Base-by-base conservation (phyloP, 441 rosid genomes). In the Adansonia madagascariensis region DNA sequence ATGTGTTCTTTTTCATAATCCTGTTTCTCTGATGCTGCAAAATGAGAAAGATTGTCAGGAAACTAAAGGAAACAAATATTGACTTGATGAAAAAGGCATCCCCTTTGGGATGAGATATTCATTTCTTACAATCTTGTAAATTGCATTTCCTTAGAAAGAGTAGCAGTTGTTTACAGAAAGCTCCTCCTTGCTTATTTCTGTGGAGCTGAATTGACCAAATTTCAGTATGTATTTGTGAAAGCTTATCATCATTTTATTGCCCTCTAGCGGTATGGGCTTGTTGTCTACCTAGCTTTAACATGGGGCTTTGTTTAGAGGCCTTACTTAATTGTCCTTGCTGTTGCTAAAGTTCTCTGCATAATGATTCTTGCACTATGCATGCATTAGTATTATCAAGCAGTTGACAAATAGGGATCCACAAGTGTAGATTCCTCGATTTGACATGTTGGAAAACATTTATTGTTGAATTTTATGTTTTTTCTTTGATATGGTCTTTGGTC, bases 401-500 rank as follows among this genome's bases (percentile, higher is more conserved):
- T 56, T 56, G 75, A 22, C 75, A 55, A 12, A 72, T 39, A 55
- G 44, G 12, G 59, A 69, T 70, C 24, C 39, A 15, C 24, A 52
- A 71, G 46, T 52, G 15, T 72, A 6, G 18, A 72, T 72, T 72
- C 52, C 24, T 56, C 12, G 35, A 49, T 55, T 72, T 39, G 64
- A 39, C 27, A 56, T 43, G 46, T 57, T 73, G 41, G 39, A 41
- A 39, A 17, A 18, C 7, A 15, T 72, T 72, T 41, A 24, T 20
- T 4, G 57, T 14, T 69, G 6, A 22, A 69, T 46, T 68, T 10
- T 6, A 22, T 69, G 18, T 24, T 69, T 24, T 43, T 69, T 2
- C 24, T 18, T 44, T 66, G 53, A 66, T 44, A 22, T 66, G 70
- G 63, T 68, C 74, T 57, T 75, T 82, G 24, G 24, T 49, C 65